Base-by-base conservation (phyloP, 768 basidiomycete species). In the Tulasnella sp. region DNA sequence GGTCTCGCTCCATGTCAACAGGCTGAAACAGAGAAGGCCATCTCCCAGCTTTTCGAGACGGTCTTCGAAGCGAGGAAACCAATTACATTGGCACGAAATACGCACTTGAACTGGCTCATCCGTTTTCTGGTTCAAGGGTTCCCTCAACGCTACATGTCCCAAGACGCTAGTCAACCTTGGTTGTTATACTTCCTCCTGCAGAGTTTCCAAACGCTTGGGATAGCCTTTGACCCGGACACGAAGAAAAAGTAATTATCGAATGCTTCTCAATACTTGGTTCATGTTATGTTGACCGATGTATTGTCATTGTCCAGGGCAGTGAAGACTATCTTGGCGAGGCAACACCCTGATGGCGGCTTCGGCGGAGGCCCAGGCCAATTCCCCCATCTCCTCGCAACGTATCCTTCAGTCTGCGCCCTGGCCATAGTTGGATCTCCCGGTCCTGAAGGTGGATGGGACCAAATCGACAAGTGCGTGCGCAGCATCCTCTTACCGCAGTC, bases 101-200 rank as follows among this genome's bases (percentile, higher is more conserved):
- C 87, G 1, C 96, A 98, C 84, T 86, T 96, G 81, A 90, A 92
- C 80, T 97, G 90, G 83, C 89, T 97, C 34, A 87, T 91, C 1
- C 88, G 91, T 36, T 90, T 81, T 81, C 88, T 95, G 76, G 83
- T 91, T 9, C 93, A 95, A 83, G 91, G 94, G 2, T 93, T 99
- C 68, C 95, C 96, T 0, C 86, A 88, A 16, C 88, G 91, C 78
- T 99, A 95, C 84, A 88, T 87, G 27, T 91, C 91, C 71, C 93
- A 98, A 83, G 98, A 99, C 84, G 97, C 97, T 0, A 96, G 94
- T 82, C 92, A 97, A 82, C 94, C 98, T 0, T 99, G 98, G 98
- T 86, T 98, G 39, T 84, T 98, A 80, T 98, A 94, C 86, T 99
- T 98, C 97, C 92, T 91, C 0, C 84, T 97, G 14, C 96, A 99